Evolutionary conservation across 139 green algal genomes (phyloP), one percentile per base, ranked within the genome.

Genomic region (Bryopsis sp.): DNA sequence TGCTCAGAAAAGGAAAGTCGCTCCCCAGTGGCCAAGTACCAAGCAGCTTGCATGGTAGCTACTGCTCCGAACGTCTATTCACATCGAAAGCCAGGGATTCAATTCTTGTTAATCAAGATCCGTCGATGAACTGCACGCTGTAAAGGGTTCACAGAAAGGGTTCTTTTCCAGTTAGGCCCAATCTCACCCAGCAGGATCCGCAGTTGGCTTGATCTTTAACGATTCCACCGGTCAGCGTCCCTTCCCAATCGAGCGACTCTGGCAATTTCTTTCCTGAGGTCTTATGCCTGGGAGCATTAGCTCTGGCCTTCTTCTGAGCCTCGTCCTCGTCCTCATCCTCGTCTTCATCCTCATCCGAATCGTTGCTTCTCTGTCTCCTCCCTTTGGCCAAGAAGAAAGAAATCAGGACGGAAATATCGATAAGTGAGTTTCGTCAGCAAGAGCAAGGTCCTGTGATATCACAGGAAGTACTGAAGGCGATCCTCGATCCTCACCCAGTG

Each of bases 1-100:
- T 89, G 83, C 74, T 89, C 81, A 6, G 47, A 76, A 11, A 89
- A 62, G 54, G 60, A 78, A 37, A 82, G 37, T 3, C 58, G 36
- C 71, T 82, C 37, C 24, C 78, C 77, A 2, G 83, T 87, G 39
- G 79, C 78, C 37, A 77, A 35, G 34, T 72, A 81, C 73, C 78
- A 86, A 7, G 74, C 72, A 7, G 48, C 66, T 58, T 73, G 38
- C 67, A 78, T 71, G 28, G 59, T 67, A 19, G 64, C 50, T 58
- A 37, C 48, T 1, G 71, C 72, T 8, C 64, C 63, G 46, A 79
- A 72, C 38, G 69, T 68, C 70, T 81, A 50, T 11, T 26, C 11
- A 50, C n/a, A n/a, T n/a, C n/a, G n/a, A n/a, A n/a, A n/a, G n/a
- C n/a, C n/a, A n/a, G n/a, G n/a, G n/a, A n/a, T n/a, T n/a, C n/a